These are phyloP conservation scores for Dioscorea zingiberensis DNA, from an alignment of 106 monocot species.

Conservation along the genomic window DNA sequence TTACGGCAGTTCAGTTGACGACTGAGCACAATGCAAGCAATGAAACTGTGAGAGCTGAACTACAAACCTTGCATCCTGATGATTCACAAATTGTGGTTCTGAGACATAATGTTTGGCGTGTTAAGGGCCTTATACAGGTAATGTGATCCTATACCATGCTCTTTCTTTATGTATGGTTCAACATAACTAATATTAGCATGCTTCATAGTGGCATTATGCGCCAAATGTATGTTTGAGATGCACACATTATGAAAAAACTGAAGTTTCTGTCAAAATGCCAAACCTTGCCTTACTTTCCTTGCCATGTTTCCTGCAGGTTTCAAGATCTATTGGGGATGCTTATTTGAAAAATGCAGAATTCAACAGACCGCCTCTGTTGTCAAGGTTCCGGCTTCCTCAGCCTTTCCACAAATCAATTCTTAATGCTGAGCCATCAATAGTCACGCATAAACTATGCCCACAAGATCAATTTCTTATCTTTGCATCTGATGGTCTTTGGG, in stretches of 20 bases:
- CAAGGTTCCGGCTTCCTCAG: constrained; percentile 38
- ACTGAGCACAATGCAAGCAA: constrained; percentile 67
- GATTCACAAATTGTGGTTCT: constrained; percentile 61
- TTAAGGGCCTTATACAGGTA: constrained; percentile 87
- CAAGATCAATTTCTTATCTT: constrained; percentile 75
- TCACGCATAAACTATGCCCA: constrained; percentile 38
- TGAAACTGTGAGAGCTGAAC: constrained; percentile 58
- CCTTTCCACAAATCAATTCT: constrained; percentile 54
- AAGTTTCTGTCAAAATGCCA: no score
- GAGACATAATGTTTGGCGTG: constrained; percentile 70
- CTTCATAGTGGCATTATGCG: no score
- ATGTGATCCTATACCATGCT: no score
- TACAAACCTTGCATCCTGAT: constrained; percentile 50
- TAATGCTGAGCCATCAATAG: constrained; percentile 60
- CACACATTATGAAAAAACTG: no score
- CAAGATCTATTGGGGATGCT: constrained; percentile 74
- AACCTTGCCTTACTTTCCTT: not conserved
- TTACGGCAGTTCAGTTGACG: constrained; percentile 50
- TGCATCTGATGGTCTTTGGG: constrained; percentile 86
- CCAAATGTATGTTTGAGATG: no score
- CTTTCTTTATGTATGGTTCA: no score
- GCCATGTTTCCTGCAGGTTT: constrained; percentile 29
- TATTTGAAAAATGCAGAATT: constrained; percentile 72
- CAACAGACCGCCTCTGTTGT: constrained; percentile 50
- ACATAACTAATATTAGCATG: no score